phyloP scores from a whole-genome alignment of 257 asterid species.

The Rehmannia glutinosa region DNA sequence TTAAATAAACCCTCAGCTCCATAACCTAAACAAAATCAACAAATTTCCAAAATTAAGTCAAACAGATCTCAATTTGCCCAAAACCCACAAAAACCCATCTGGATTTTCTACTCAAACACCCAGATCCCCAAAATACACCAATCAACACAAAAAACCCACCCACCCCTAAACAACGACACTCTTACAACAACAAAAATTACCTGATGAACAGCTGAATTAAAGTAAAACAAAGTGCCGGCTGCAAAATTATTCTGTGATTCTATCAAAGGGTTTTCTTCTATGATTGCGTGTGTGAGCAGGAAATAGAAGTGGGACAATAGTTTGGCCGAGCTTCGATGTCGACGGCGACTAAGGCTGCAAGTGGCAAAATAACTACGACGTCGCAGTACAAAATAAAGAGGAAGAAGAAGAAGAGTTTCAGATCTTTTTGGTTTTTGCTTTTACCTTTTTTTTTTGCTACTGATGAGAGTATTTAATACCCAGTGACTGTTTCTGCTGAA shows the following conservation, averaged over 20 bases:
- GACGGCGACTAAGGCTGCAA: not conserved
- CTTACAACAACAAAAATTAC: conserved; percentile 1
- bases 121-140: conserved; percentile 30
- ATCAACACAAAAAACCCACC: conserved; percentile 6
- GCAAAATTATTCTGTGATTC: not conserved
- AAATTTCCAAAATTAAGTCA: conserved; percentile 20
- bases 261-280: not conserved
- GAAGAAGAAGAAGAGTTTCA: not conserved
- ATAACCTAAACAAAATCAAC: conserved; percentile 1
- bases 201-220: conserved; percentile 1
- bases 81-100: conserved; percentile 14
- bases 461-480: not conserved
- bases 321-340: not conserved
- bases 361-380: not conserved
- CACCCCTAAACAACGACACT: not conserved
- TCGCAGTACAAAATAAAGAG: not conserved
- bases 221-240: not conserved
- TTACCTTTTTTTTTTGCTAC: not conserved
- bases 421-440: conserved; percentile 21
- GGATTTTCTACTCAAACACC: conserved; percentile 11
- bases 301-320: not conserved
- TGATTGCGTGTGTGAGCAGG: not conserved
- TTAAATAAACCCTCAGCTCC: conserved; percentile 2
- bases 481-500: not conserved
- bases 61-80: conserved; percentile 32